phyloP scores from a whole-genome alignment of 2,329 filamentous ascomycete genomes.

The Beauveria asiatica region DNA sequence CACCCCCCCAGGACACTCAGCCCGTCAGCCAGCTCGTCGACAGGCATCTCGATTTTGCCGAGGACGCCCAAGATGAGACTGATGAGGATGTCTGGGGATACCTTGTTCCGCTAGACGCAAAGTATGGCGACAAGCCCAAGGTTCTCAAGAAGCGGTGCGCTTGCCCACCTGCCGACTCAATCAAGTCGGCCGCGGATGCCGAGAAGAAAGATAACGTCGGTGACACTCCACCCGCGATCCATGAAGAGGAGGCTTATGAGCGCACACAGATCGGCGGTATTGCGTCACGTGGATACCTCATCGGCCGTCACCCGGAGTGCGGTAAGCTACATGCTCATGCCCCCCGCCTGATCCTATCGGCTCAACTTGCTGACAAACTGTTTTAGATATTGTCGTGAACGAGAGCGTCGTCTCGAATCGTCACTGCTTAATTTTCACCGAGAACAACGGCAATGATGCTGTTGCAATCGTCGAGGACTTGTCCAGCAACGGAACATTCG shows the following conservation, averaged over 20 bases:
- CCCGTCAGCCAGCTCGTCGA: slow-evolving; percentile 66
- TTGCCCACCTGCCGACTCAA: slow-evolving; percentile 52
- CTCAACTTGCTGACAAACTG: background rate
- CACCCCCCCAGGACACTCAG: slow-evolving; percentile 56
- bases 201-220: slow-evolving; percentile 27
- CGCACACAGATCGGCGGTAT: slow-evolving; percentile 51
- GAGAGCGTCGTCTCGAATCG: slow-evolving; percentile 81
- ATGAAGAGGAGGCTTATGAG: slow-evolving; percentile 54
- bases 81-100: slow-evolving; percentile 93
- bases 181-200: slow-evolving; percentile 27
- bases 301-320: slow-evolving; percentile 90
- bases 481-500: slow-evolving; percentile 92
- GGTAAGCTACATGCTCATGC: slow-evolving; percentile 45
- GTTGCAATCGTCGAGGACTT: slow-evolving; percentile 82
- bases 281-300: slow-evolving; percentile 75
- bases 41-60: slow-evolving; percentile 60
- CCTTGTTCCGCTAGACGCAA: slow-evolving; percentile 69
- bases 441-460: slow-evolving; percentile 48
- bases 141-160: slow-evolving; percentile 66
- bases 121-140: slow-evolving; percentile 55
- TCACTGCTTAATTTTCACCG: slow-evolving; percentile 61
- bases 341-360: background rate
- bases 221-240: slow-evolving; percentile 37
- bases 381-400: slow-evolving; percentile 59
- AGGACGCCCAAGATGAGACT: slow-evolving; percentile 77